Percentiles rank a stretch among this genome's conserved stretches.
Evolutionary conservation across 345 rosid species (phyloP).

Genomic region (Angophora floribunda): DNA sequence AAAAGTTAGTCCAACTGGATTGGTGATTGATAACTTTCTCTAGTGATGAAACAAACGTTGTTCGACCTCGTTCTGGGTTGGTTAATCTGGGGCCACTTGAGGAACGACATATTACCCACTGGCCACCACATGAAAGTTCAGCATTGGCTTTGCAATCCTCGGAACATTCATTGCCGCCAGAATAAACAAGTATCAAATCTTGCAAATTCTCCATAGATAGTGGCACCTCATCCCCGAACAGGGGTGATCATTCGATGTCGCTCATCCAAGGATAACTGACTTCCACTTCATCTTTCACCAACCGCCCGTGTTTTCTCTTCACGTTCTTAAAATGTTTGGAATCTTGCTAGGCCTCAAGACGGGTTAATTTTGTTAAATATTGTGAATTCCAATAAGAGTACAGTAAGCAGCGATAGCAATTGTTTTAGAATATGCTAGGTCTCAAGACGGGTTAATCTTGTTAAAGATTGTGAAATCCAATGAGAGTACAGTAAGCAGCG

Average conservation of each 20-base stretch:
- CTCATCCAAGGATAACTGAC: background rate
- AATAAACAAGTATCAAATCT: background rate
- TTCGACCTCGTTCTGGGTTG: background rate
- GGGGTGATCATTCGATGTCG: background rate
- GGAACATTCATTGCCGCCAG: background rate
- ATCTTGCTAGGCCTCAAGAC: background rate
- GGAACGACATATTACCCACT: background rate
- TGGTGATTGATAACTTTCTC: background rate
- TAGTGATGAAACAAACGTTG: background rate
- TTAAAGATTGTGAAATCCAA: background rate
- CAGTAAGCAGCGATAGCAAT: background rate
- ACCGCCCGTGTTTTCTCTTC: background rate
- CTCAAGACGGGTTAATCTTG: background rate
- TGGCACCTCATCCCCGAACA: background rate
- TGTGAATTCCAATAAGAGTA: background rate
- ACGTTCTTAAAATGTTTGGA: background rate
- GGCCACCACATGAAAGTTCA: background rate
- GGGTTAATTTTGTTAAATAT: background rate
- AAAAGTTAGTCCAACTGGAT: fast-evolving
- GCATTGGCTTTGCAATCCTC: background rate
- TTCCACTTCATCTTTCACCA: background rate
- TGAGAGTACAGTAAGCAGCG: background rate
- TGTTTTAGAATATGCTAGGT: background rate
- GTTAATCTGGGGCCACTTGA: background rate
- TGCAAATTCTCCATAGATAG: background rate